Percentiles rank a stretch among this genome's conserved stretches.
Conservation (phyloP, 768 basidiomycete genomes). For the Panaeolus papilionaceus region DNA sequence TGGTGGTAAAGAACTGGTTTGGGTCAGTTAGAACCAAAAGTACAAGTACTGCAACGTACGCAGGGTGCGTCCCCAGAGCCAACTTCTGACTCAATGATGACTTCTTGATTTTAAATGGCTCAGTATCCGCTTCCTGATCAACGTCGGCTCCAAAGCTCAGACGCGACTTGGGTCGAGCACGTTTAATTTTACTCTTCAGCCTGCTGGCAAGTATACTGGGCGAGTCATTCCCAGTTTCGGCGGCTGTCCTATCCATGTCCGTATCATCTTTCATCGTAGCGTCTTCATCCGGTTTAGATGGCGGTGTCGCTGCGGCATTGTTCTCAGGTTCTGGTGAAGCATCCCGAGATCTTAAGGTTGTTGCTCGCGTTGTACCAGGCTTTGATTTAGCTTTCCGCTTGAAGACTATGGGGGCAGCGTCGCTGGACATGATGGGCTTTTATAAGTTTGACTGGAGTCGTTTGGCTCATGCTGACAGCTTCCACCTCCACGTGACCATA, state of each 20-base stretch:
- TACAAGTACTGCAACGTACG: constrained; percentile 38
- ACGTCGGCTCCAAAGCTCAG: constrained; percentile 79
- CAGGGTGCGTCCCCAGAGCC: constrained; percentile 58
- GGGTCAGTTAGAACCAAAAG: constrained; percentile 18
- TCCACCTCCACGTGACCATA: constrained; percentile 2
- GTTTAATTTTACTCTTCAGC: constrained; percentile 75
- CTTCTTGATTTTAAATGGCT: constrained; percentile 82
- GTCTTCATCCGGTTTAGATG: constrained; percentile 43
- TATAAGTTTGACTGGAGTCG: constrained; percentile 38
- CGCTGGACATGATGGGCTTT: constrained; percentile 16
- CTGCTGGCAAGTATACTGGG: constrained; percentile 68
- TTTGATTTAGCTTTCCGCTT: constrained; percentile 52
- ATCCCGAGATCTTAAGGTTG: constrained; percentile 44
- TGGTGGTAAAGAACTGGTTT: constrained; percentile 34
- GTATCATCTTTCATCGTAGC: constrained; percentile 47
- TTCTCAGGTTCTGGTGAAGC: constrained; percentile 43
- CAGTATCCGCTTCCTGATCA: constrained; percentile 63
- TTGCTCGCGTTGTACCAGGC: constrained; percentile 25
- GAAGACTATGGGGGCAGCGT: constrained; percentile 51
- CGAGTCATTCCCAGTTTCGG: constrained; percentile 50
- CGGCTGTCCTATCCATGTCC: constrained; percentile 23
- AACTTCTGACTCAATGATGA: constrained; percentile 76
- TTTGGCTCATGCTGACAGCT: constrained; percentile 15
- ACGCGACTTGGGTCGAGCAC: constrained; percentile 65
- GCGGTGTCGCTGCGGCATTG: constrained; percentile 20